These are phyloP conservation scores for Suillus subalutaceus DNA, from an alignment of 768 basidiomycete genomes.

Conservation along the genomic window DNA sequence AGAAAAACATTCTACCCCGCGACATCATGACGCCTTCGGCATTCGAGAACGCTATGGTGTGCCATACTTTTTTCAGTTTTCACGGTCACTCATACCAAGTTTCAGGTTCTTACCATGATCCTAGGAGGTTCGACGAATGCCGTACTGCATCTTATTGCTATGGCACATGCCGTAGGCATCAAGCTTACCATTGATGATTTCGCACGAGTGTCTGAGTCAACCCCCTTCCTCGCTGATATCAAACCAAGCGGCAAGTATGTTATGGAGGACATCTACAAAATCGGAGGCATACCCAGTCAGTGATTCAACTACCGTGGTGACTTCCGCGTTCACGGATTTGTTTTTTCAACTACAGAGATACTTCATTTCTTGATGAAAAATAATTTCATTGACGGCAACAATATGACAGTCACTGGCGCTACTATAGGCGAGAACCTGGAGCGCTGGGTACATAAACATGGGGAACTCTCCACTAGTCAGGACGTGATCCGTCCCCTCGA, in stretches of 20 bases:
- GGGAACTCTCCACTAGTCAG: conserved; percentile 72
- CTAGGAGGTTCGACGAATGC: conserved; percentile 98
- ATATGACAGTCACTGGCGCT: conserved; percentile 87
- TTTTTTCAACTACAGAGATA: conserved; percentile 56
- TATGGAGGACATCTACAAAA: conserved; percentile 95
- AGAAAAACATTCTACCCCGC: conserved; percentile 88
- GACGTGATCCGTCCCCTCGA: conserved; percentile 87
- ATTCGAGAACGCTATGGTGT: conserved; percentile 97
- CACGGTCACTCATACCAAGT: neutral
- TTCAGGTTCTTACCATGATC: conserved; percentile 91
- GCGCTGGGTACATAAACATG: conserved; percentile 80
- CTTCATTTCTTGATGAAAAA: conserved; percentile 85
- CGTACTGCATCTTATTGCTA: conserved; percentile 94
- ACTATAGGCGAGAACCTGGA: conserved; percentile 93
- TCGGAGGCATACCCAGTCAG: conserved; percentile 95
- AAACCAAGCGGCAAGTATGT: conserved; percentile 98
- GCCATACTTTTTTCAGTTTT: conserved; percentile 13
- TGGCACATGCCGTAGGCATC: conserved; percentile 95
- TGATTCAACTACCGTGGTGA: conserved; percentile 12
- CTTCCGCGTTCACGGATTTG: neutral
- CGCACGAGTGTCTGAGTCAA: conserved; percentile 89
- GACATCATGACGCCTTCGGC: conserved; percentile 97
- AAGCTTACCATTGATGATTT: conserved; percentile 89
- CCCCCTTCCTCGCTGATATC: conserved; percentile 93
- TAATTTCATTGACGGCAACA: conserved; percentile 87